These are phyloP conservation scores for Cyberlindnera amylophila DNA, from an alignment of 805 yeast genomes.

Conservation along the genomic window DNA sequence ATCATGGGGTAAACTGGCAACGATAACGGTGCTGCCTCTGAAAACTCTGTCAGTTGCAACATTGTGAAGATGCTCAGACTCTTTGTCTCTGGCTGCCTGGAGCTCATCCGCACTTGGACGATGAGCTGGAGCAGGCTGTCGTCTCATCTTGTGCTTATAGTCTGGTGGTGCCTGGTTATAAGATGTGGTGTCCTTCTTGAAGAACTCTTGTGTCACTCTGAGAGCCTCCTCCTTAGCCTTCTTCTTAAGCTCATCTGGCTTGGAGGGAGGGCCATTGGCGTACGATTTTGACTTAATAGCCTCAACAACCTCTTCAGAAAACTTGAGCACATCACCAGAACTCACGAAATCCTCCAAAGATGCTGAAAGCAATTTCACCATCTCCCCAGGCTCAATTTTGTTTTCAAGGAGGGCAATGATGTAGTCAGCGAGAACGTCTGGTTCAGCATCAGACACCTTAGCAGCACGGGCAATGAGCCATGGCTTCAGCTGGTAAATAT, in stretches of 20 bases:
- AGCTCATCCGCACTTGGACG: neutral
- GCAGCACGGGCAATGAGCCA: conserved; percentile 28
- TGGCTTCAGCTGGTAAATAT: conserved; percentile 18
- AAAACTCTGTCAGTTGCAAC: conserved; percentile 5
- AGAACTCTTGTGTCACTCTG: conserved; percentile 11
- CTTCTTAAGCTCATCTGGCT: conserved; percentile 7
- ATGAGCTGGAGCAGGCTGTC: neutral
- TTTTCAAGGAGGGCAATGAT: conserved; percentile 39
- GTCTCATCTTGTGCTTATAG: conserved; percentile 2
- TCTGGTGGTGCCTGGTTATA: conserved; percentile 13
- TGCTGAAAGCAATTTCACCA: conserved; percentile 28
- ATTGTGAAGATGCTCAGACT: conserved; percentile 9
- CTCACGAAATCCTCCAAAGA: conserved; percentile 37
- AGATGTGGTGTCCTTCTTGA: conserved; percentile 14
- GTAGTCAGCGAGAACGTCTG: conserved; percentile 41
- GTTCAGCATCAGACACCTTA: conserved; percentile 35
- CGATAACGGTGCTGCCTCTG: conserved; percentile 28
- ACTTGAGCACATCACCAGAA: conserved; percentile 26
- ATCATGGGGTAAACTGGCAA: conserved; percentile 43
- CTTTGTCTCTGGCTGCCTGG: conserved; percentile 5
- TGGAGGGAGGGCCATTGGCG: neutral
- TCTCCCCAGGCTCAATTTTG: conserved; percentile 32
- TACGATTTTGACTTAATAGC: conserved; percentile 15
- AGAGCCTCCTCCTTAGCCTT: conserved; percentile 8
- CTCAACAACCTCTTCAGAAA: conserved; percentile 29